phyloP scores from a whole-genome alignment of 2,329 filamentous ascomycete genomes.

The Colletotrichum cuscutae region DNA sequence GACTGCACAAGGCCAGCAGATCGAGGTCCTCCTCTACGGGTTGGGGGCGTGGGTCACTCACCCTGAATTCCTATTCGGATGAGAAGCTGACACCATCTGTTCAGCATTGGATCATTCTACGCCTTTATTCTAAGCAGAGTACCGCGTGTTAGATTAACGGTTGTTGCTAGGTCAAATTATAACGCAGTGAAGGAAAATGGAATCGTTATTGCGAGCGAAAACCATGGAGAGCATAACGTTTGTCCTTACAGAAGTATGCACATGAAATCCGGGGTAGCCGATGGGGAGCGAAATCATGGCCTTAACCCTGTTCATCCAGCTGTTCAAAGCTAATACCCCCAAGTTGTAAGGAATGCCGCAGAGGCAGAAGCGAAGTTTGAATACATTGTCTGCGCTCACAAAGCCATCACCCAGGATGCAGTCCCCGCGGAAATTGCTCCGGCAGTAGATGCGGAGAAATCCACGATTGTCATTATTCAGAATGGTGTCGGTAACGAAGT shows the following conservation, averaged over 20 bases:
- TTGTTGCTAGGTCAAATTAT: conserved; percentile 71
- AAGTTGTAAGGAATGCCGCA: conserved; percentile 57
- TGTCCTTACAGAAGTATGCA: conserved; percentile 52
- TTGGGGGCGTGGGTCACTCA: conserved; percentile 60
- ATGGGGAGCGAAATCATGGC: no score
- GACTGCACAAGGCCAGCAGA: conserved; percentile 35
- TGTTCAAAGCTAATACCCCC: conserved; percentile 9
- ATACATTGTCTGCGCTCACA: conserved; percentile 66
- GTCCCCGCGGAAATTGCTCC: conserved; percentile 47
- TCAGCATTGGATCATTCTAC: conserved; percentile 67
- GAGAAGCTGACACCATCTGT: neutral
- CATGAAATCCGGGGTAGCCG: neutral
- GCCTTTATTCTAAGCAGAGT: conserved; percentile 61
- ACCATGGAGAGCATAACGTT: conserved; percentile 65
- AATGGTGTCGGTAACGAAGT: conserved; percentile 71
- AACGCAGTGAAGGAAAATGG: conserved; percentile 62
- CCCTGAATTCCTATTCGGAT: neutral
- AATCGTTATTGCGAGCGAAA: conserved; percentile 63
- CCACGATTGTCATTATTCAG: conserved; percentile 68
- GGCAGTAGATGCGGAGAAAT: conserved; percentile 50
- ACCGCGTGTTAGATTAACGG: conserved; percentile 61
- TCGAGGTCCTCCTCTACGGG: conserved; percentile 58
- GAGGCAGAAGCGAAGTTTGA: conserved; percentile 61
- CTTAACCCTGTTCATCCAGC: neutral
- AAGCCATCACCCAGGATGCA: conserved; percentile 56